These are phyloP conservation scores for Thermothelomyces thermophilus DNA, from an alignment of 2,329 filamentous ascomycete genomes.

Conservation along the genomic window DNA sequence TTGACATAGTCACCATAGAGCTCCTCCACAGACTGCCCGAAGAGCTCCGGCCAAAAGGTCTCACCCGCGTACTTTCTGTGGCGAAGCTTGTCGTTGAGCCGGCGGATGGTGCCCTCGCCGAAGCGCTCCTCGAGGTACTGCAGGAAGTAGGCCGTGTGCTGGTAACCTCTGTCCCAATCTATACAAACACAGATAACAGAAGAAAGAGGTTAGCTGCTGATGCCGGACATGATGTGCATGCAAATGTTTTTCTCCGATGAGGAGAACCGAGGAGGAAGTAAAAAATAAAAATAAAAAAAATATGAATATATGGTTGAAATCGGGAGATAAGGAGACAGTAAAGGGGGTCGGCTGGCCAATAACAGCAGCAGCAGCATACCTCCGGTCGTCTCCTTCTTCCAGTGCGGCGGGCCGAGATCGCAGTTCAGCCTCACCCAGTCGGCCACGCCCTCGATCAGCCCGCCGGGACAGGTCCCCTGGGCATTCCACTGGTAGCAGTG, in stretches of 20 bases:
- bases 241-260: not conserved
- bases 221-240: not conserved
- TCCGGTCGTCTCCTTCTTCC: constrained; percentile 51
- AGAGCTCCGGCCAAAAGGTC: constrained; percentile 60
- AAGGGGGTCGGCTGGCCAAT: too few species aligned
- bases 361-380: too few species aligned
- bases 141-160: constrained; percentile 85
- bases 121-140: constrained; percentile 71
- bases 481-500: constrained; percentile 88
- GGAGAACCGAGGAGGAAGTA: not conserved
- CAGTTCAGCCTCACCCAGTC: constrained; percentile 83
- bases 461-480: constrained; percentile 56
- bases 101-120: constrained; percentile 52
- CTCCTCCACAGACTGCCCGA: constrained; percentile 58
- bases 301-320: too few species aligned
- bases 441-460: constrained; percentile 83
- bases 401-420: constrained; percentile 72
- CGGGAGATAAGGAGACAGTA: too few species aligned
- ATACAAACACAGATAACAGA: not conserved
- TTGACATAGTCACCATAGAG: constrained; percentile 69
- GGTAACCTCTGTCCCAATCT: constrained; percentile 84
- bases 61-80: constrained; percentile 57
- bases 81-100: constrained; percentile 62
- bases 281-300: not conserved
- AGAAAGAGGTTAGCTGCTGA: not conserved